A percentile compares a stretch with the other conserved stretches of the same genome.
Conservation (phyloP, 2,329 filamentous ascomycete genomes). For the Metarhizium album region DNA sequence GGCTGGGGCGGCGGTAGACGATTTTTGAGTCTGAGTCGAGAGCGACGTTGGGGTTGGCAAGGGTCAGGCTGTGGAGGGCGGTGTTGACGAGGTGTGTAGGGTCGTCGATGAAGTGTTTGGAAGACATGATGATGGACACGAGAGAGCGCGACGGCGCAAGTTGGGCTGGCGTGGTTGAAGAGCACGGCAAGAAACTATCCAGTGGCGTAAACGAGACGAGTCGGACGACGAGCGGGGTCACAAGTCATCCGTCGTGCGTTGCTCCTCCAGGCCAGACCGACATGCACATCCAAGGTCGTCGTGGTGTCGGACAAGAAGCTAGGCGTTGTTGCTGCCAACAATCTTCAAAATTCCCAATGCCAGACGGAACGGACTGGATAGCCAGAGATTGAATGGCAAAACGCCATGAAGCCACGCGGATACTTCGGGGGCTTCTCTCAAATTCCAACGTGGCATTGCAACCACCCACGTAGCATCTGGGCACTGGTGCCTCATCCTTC, state of each 20-base stretch:
- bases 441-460: too few species aligned
- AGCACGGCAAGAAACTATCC: not conserved
- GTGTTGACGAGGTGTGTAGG: slow-evolving; percentile 66
- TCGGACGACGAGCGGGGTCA: not conserved
- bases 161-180: too few species aligned
- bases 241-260: too few species aligned
- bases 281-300: not conserved
- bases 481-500: not conserved
- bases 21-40: slow-evolving; percentile 75
- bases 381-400: too few species aligned
- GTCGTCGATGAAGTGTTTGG: slow-evolving; percentile 86
- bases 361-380: too few species aligned
- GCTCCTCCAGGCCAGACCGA: too few species aligned
- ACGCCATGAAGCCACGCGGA: too few species aligned
- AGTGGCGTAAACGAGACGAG: not conserved
- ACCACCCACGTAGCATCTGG: not conserved
- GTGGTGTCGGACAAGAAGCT: not conserved
- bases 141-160: too few species aligned
- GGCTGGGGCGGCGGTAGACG: slow-evolving; percentile 57
- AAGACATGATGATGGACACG: slow-evolving; percentile 28
- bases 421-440: not conserved
- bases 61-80: slow-evolving; percentile 65
- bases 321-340: too few species aligned
- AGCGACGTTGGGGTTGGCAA: slow-evolving; percentile 74
- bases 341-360: too few species aligned